Evolutionary conservation across 805 yeast genomes (phyloP).

Genomic region (Hanseniaspora clermontiae): DNA sequence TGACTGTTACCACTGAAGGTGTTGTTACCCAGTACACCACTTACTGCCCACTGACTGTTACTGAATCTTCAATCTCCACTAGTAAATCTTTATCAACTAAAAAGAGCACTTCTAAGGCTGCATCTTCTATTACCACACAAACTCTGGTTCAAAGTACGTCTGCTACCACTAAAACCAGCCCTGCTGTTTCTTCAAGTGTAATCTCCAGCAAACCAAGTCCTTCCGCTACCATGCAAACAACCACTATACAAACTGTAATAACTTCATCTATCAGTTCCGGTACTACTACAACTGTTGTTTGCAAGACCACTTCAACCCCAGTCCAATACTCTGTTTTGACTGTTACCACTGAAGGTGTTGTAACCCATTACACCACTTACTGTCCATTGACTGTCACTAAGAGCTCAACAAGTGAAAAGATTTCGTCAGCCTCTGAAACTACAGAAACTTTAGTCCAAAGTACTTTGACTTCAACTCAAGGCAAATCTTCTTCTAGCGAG

Average conservation of each 20-base stretch:
- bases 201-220: not conserved
- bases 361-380: constrained; percentile 24
- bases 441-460: not conserved
- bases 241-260: not conserved
- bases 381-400: constrained; percentile 18
- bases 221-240: not conserved
- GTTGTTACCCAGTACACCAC: constrained; percentile 23
- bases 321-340: constrained; percentile 19
- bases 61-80: constrained; percentile 5
- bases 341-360: constrained; percentile 21
- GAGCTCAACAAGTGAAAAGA: too few species aligned
- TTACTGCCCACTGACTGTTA: constrained; percentile 20
- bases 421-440: constrained; percentile 7
- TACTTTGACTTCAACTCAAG: constrained; percentile 15
- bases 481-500: constrained; percentile 19
- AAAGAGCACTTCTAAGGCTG: not conserved
- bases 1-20: constrained; percentile 22
- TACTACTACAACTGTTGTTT: not conserved
- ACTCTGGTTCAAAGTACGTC: too few species aligned
- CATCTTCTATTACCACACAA: not conserved
- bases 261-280: not conserved
- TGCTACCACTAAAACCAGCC: too few species aligned
- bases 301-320: constrained; percentile 15
- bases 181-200: not conserved
- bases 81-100: constrained; percentile 11